Conservation (phyloP, 1,284 basidiomycete species). For the Takashimella koratensis region DNA sequence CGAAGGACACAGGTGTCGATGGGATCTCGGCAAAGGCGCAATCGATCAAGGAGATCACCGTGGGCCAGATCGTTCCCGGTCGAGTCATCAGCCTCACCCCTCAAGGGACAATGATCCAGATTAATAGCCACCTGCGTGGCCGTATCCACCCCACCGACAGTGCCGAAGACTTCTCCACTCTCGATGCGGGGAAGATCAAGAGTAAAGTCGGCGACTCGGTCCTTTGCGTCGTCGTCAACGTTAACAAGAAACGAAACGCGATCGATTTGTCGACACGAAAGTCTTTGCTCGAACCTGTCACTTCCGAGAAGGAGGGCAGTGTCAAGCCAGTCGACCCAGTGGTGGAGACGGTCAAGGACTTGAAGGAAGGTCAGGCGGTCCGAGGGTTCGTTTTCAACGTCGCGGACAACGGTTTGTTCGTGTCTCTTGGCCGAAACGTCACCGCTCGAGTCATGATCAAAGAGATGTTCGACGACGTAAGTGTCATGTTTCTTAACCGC, state of each 20-base stretch:
- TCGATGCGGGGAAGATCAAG: conserved; percentile 52
- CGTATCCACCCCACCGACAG: conserved; percentile 75
- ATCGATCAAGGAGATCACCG: conserved; percentile 61
- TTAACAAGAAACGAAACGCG: conserved; percentile 64
- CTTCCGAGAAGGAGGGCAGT: conserved; percentile 63
- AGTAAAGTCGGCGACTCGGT: conserved; percentile 65
- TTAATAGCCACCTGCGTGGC: conserved; percentile 66
- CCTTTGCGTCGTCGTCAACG: conserved; percentile 64
- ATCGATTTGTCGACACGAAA: conserved; percentile 73
- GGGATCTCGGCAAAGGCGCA: conserved; percentile 54
- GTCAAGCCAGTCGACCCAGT: conserved; percentile 67
- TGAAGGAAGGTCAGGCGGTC: conserved; percentile 69
- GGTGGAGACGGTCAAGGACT: conserved; percentile 60
- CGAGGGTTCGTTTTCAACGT: conserved; percentile 88
- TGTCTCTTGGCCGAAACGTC: conserved; percentile 73
- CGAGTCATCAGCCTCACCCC: conserved; percentile 65
- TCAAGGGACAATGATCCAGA: conserved; percentile 69
- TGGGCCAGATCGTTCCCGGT: conserved; percentile 72
- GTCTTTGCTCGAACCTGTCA: conserved; percentile 62
- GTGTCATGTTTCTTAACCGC: conserved; percentile 21
- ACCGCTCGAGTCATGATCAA: conserved; percentile 91
- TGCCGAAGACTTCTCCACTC: conserved; percentile 64
- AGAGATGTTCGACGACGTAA: conserved; percentile 84
- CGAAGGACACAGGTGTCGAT: conserved; percentile 53
- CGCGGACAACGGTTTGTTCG: conserved; percentile 78